Base-by-base conservation (phyloP, 148 eudicot species). In the Persicaria tinctoria region DNA sequence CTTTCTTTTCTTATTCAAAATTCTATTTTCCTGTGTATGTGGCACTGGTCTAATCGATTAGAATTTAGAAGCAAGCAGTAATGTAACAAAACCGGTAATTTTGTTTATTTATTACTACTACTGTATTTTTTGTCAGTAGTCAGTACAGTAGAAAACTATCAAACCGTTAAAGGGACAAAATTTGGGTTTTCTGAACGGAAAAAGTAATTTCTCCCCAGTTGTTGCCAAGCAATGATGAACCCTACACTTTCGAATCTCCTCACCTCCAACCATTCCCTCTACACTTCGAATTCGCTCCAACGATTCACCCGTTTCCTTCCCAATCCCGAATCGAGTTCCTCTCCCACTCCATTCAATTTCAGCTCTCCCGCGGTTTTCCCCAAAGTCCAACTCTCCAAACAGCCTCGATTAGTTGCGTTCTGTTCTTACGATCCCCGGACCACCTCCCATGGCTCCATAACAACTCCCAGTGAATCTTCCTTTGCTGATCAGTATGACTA, bases 221-320 rank as follows among this genome's bases (percentile, higher is more conserved):
- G 41, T 32, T 3, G 41, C 41, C 41, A 32, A 32, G 41, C 41
- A 32, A 32, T 1, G 41, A 66, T 66, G 70, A 66, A 44, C 38
- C 3, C 70, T 41, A 17, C 70, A 20, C 70, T 66, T 14, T 41
- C 70, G 47, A 66, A 11, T 66, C 70, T n/a, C 55, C 6, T 18
- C 59, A 72, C 83, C 72, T 60, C 75, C 8, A 70, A 44, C 46
- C 57, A 38, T 32, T 46, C 80, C 17, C 23, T 72, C 68, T 60
- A 23, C 60, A 46, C 57, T 27, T 60, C 41, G 2, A 53, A 11
- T 59, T 80, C 76, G 62, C 32, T 70, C 77, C 77, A 18, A 53
- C 74, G 32, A 76, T 47, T 51, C 72, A 38, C 48, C 41, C 41
- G 41, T 56, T 76, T 17, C 14, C 57, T 27, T 66, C 69, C 75